Conservation (phyloP, 2,329 filamentous ascomycete genomes). For the Penicillium sp. region DNA sequence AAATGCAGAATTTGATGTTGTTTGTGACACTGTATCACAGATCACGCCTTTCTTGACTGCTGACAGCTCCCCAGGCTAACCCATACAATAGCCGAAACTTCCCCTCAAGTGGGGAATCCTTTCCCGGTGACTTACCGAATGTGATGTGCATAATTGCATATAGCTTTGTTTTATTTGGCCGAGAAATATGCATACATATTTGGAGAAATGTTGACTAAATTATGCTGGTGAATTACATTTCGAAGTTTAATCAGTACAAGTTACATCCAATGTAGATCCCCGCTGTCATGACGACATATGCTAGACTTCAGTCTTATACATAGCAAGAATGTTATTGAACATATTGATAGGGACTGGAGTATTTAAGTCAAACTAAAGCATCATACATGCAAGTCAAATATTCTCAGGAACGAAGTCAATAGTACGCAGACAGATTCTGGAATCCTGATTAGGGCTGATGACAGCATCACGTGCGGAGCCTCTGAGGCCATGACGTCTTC, state of each 20-base stretch:
- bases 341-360: no score
- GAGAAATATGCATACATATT: neutral
- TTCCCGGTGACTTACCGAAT: constrained; percentile 1
- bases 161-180: neutral
- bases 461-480: constrained; percentile 21
- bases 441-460: constrained; percentile 3
- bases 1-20: neutral
- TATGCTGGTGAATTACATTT: neutral
- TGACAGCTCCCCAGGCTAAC: neutral
- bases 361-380: neutral
- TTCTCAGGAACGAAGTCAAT: neutral
- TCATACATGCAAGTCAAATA: neutral
- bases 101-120: neutral
- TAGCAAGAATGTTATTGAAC: neutral
- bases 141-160: neutral
- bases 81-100: neutral
- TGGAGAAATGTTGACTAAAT: neutral
- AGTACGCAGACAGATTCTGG: neutral
- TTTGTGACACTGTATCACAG: neutral
- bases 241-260: neutral
- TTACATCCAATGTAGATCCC: neutral
- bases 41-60: neutral
- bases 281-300: constrained; percentile 1
- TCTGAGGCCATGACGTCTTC: constrained; percentile 36
- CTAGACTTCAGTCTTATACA: neutral